Conservation (phyloP, 768 basidiomycete genomes). For the Suillus plorans region DNA sequence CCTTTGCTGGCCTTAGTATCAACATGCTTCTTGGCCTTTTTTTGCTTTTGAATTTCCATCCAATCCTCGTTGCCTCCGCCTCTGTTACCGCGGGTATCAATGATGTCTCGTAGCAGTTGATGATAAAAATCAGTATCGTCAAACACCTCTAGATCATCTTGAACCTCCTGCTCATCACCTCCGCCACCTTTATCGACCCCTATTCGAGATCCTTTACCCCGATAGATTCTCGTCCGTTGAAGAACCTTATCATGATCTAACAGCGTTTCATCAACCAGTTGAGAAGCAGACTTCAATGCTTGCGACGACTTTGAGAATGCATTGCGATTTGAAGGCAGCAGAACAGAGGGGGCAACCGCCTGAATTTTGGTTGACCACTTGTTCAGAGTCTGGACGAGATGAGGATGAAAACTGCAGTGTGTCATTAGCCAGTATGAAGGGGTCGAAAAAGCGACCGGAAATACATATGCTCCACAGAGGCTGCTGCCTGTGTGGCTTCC, state of each 20-base stretch:
- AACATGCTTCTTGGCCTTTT: slow-evolving; percentile 81
- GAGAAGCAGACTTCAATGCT: slow-evolving; percentile 61
- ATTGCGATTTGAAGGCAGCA: slow-evolving; percentile 68
- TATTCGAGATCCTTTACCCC: slow-evolving; percentile 49
- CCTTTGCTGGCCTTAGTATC: slow-evolving; percentile 97
- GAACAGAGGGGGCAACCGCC: slow-evolving; percentile 80
- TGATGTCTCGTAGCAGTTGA: slow-evolving; percentile 86
- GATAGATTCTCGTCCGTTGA: slow-evolving; percentile 57
- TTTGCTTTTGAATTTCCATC: slow-evolving; percentile 63
- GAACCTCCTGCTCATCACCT: slow-evolving; percentile 33
- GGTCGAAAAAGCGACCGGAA: slow-evolving; percentile 21
- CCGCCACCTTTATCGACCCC: slow-evolving; percentile 35
- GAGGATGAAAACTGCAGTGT: slow-evolving; percentile 55
- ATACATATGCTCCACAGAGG: slow-evolving; percentile 54
- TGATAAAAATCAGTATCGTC: slow-evolving; percentile 96
- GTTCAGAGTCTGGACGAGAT: slow-evolving; percentile 71
- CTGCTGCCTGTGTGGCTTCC: slow-evolving; percentile 41
- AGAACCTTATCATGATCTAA: slow-evolving; percentile 57
- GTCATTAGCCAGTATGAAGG: slow-evolving; percentile 8
- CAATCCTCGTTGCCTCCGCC: slow-evolving; percentile 56
- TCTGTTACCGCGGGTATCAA: slow-evolving; percentile 60
- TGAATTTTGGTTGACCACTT: slow-evolving; percentile 98
- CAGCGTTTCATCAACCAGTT: slow-evolving; percentile 77
- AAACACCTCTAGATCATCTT: slow-evolving; percentile 54
- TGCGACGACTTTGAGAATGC: slow-evolving; percentile 63